phyloP scores from a whole-genome alignment of 352 stramenopile genomes.

The Aphanomyces astaci region DNA sequence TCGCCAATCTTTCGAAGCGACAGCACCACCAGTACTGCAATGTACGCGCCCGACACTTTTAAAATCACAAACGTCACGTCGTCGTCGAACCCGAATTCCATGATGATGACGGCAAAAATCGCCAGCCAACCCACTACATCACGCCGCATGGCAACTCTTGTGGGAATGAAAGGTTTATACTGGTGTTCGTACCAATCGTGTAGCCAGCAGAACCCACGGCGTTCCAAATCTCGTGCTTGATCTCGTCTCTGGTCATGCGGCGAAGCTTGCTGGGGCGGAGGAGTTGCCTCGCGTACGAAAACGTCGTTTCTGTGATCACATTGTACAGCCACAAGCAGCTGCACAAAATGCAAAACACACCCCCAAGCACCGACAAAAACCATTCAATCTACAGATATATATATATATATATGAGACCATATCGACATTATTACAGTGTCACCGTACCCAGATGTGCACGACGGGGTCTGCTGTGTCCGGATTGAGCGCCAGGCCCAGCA shows the following conservation, averaged over 20 bases:
- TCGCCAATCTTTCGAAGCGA: neutral
- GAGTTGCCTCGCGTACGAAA: constrained; percentile 3
- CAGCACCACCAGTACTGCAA: neutral
- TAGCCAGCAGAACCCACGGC: neutral
- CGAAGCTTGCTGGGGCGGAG: neutral
- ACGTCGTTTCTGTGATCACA: neutral
- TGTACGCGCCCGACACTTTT: neutral
- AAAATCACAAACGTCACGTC: constrained; percentile 14
- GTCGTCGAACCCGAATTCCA: constrained; percentile 17
- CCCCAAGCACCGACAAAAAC: constrained; percentile 1
- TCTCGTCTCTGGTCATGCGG: neutral
- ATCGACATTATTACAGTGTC: neutral
- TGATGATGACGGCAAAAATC: constrained; percentile 18
- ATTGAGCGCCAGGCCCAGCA: constrained; percentile 13
- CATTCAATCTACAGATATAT: constrained; percentile 7
- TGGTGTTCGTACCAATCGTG: constrained; percentile 6
- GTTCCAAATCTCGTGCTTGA: neutral
- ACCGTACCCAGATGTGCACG: neutral
- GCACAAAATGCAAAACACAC: constrained; percentile 5
- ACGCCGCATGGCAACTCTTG: too few relatives aligned
- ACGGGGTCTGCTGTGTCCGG: neutral
- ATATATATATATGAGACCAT: too few relatives aligned
- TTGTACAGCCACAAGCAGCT: constrained; percentile 11
- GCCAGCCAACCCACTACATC: constrained; percentile 8
- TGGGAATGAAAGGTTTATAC: too few relatives aligned